A percentile compares a stretch with the other conserved stretches of the same genome.
Conservation (phyloP, 345 rosid genomes). For the Arabis alpina region DNA sequence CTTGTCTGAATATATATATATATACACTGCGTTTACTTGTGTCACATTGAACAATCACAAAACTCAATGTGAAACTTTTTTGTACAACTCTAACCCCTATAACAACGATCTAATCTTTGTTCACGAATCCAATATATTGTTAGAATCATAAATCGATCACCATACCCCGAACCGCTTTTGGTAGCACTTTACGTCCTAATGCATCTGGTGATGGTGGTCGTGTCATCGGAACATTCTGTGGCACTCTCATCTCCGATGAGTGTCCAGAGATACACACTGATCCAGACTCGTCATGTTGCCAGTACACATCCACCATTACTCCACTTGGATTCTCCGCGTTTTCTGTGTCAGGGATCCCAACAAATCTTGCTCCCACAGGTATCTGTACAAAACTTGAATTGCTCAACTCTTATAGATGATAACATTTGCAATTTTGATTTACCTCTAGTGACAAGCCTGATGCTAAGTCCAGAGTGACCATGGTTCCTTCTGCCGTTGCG, state of each 20-base stretch:
- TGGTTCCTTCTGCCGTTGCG: slow-evolving; percentile 73
- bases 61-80: no score
- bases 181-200: slow-evolving; percentile 31
- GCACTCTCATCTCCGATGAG: slow-evolving; percentile 52
- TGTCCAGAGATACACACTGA: slow-evolving; percentile 80
- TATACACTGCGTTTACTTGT: no score
- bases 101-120: no score
- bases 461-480: slow-evolving; percentile 63
- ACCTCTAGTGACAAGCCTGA: slow-evolving; percentile 76
- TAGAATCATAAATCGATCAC: slow-evolving; percentile 41
- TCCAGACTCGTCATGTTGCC: slow-evolving; percentile 85
- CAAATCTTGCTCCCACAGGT: slow-evolving; percentile 81
- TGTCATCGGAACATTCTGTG: slow-evolving; percentile 26
- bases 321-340: slow-evolving; percentile 65
- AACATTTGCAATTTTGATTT: slow-evolving; percentile 4
- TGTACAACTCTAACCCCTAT: no score
- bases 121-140: background rate
- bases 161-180: slow-evolving; percentile 32
- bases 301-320: slow-evolving; percentile 85
- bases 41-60: no score
- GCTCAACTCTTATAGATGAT: no score
- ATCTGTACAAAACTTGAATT: slow-evolving; percentile 45
- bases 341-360: slow-evolving; percentile 75
- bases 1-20: no score
- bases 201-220: slow-evolving; percentile 37